Evolutionary conservation across 805 yeast species (phyloP).

Genomic region (Metschnikowia chrysomelidarum): DNA sequence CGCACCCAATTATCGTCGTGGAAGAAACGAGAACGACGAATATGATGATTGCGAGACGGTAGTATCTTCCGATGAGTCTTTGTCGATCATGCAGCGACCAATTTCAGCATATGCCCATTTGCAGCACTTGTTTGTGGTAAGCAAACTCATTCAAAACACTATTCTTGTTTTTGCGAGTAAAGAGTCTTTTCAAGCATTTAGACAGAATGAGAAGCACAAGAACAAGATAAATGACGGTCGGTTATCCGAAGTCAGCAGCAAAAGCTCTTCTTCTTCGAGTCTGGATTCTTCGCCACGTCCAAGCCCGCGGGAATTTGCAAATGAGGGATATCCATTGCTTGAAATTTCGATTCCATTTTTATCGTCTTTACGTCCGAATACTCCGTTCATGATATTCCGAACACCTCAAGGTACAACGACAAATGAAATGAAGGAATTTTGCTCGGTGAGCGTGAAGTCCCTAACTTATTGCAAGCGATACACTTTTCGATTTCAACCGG

Average conservation of each 20-base stretch:
- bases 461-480: constrained; percentile 27
- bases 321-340: constrained; percentile 31
- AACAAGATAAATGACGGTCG: constrained; percentile 22
- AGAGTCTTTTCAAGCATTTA: constrained; percentile 30
- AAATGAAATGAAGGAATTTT: constrained; percentile 31
- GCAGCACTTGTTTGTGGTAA: constrained; percentile 28
- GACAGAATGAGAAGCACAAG: constrained; percentile 20
- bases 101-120: constrained; percentile 25
- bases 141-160: constrained; percentile 28
- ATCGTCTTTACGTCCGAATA: constrained; percentile 31
- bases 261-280: too few relatives aligned
- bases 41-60: constrained; percentile 5
- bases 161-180: constrained; percentile 29
- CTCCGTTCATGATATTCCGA: constrained; percentile 35
- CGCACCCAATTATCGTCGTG: too few relatives aligned
- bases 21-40: background rate
- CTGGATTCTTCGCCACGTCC: too few relatives aligned
- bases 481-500: constrained; percentile 26
- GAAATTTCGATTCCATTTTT: constrained; percentile 37
- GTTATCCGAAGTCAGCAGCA: too few relatives aligned
- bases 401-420: constrained; percentile 22
- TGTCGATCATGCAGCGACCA: constrained; percentile 20
- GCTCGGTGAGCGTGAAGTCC: constrained; percentile 31
- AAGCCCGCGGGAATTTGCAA: too few relatives aligned
- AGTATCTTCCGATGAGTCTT: background rate